Conservation (phyloP, 768 basidiomycete species). For the Pulveroboletus sp. region DNA sequence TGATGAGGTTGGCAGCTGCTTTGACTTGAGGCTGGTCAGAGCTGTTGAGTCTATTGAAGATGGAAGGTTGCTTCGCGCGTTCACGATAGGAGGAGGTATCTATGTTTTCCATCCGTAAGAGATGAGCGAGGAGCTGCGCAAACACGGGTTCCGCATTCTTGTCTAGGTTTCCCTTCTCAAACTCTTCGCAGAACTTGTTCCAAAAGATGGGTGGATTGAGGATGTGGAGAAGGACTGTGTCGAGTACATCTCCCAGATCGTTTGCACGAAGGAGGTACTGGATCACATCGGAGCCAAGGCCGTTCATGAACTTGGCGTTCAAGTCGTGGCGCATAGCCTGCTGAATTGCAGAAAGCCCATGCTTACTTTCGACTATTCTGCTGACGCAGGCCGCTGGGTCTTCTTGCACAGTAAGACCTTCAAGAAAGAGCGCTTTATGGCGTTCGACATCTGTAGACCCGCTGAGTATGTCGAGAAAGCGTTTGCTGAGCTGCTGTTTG, state of each 20-base stretch:
- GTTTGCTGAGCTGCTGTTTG: slow-evolving; percentile 28
- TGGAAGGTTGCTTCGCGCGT: slow-evolving; percentile 30
- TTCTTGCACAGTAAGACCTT: slow-evolving; percentile 40
- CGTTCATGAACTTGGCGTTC: slow-evolving; percentile 39
- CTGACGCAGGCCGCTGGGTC: slow-evolving; percentile 37
- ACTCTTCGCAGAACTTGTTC: slow-evolving; percentile 35
- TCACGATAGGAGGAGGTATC: slow-evolving; percentile 35
- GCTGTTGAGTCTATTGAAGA: slow-evolving; percentile 23
- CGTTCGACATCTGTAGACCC: slow-evolving; percentile 27
- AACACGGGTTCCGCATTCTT: slow-evolving; percentile 36
- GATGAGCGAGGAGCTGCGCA: slow-evolving; percentile 46
- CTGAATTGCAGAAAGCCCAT: slow-evolving; percentile 38
- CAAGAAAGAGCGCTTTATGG: slow-evolving; percentile 37
- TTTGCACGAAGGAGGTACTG: slow-evolving; percentile 37
- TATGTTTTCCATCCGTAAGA: slow-evolving; percentile 38
- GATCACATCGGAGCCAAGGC: slow-evolving; percentile 33
- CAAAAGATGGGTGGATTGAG: slow-evolving; percentile 52
- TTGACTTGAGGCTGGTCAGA: slow-evolving; percentile 26
- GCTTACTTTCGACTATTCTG: slow-evolving; percentile 32
- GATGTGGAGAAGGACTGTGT: slow-evolving; percentile 36
- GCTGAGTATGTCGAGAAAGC: slow-evolving; percentile 31
- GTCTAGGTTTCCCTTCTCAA: slow-evolving; percentile 30
- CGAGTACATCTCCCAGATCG: slow-evolving; percentile 35
- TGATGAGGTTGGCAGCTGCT: slow-evolving; percentile 35
- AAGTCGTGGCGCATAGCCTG: slow-evolving; percentile 39